A percentile compares a stretch with the other conserved stretches of the same genome.
Conservation (phyloP, 768 basidiomycete genomes). For the Trametes sanguinea region DNA sequence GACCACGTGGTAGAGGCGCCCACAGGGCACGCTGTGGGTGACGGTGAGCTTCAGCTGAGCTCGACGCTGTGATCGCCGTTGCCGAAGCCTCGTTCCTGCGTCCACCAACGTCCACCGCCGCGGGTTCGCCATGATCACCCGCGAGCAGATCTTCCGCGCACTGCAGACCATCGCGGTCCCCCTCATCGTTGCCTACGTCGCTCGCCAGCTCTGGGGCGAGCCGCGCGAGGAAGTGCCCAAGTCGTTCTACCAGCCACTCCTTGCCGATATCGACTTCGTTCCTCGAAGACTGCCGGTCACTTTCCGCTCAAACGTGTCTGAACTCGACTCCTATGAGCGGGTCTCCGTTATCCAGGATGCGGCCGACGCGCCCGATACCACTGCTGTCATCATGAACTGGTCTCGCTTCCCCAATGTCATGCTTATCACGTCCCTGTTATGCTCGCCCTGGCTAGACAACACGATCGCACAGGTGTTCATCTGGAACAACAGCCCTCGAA, state of each 20-base stretch:
- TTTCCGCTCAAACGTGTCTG: constrained; percentile 8
- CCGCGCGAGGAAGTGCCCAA: constrained; percentile 10
- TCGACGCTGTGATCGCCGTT: constrained; percentile 8
- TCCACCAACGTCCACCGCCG: neutral
- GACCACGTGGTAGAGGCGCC: constrained; percentile 14
- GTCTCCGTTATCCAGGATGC: constrained; percentile 14
- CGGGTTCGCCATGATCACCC: constrained; percentile 15
- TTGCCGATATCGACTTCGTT: constrained; percentile 24
- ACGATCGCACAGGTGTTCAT: constrained; percentile 52
- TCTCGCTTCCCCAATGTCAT: constrained; percentile 62
- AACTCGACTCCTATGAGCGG: constrained; percentile 19
- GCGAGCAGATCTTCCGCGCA: constrained; percentile 15
- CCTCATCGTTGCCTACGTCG: constrained; percentile 13
- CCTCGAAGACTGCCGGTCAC: constrained; percentile 22
- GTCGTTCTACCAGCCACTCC: constrained; percentile 20
- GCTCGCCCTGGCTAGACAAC: constrained; percentile 45
- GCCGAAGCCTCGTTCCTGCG: neutral
- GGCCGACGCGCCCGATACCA: constrained; percentile 41
- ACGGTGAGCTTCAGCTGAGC: neutral
- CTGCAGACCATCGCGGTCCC: constrained; percentile 23
- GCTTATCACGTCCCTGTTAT: constrained; percentile 54
- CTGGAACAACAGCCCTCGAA: constrained; percentile 63
- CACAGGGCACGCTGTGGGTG: neutral
- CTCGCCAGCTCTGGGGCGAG: constrained; percentile 12
- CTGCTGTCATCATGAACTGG: constrained; percentile 68